Evolutionary conservation across 345 rosid species (phyloP).

Genomic region (Raphanus sativus): DNA sequence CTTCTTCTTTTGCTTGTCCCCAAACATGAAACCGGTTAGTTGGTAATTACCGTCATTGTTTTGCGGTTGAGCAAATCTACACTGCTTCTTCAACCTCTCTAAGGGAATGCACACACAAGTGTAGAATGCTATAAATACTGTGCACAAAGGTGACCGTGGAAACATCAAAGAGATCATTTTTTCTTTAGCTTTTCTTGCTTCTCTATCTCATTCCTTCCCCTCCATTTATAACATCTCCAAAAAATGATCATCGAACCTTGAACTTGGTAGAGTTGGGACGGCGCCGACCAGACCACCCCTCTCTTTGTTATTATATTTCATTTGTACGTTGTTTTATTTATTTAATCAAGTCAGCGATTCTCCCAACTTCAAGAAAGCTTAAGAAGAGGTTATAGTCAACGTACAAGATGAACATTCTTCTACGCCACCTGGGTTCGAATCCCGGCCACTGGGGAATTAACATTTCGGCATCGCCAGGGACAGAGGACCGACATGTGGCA

Average conservation of each 20-base stretch:
- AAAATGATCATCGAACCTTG: neutral
- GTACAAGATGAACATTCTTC: slow-evolving; percentile 23
- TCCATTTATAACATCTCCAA: neutral
- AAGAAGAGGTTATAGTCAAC: slow-evolving; percentile 22
- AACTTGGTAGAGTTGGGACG: slow-evolving; percentile 45
- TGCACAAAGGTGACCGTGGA: slow-evolving; percentile 47
- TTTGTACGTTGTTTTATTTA: neutral
- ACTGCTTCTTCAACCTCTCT: slow-evolving; percentile 18
- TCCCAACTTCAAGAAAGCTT: slow-evolving; percentile 32
- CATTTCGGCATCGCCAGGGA: too few relatives aligned
- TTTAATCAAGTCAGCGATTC: slow-evolving; percentile 28
- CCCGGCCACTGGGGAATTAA: too few relatives aligned
- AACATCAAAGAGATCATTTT: slow-evolving; percentile 51
- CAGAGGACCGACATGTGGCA: too few relatives aligned
- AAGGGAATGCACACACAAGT: slow-evolving; percentile 56
- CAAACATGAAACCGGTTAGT: slow-evolving; percentile 41
- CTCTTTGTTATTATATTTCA: slow-evolving; percentile 3
- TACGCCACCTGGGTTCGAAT: too few relatives aligned
- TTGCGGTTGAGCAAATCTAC: slow-evolving; percentile 4
- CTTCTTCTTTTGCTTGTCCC: slow-evolving; percentile 33
- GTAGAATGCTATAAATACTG: slow-evolving; percentile 54
- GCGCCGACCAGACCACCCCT: slow-evolving; percentile 59
- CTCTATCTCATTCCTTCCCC: slow-evolving; percentile 4
- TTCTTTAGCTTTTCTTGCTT: slow-evolving; percentile 10
- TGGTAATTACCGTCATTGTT: neutral